Evolutionary conservation across 176 grass and related monocot genomes (phyloP), one percentile per base, ranked within the genome.

Genomic region (Hsuehochloa calcarea): DNA sequence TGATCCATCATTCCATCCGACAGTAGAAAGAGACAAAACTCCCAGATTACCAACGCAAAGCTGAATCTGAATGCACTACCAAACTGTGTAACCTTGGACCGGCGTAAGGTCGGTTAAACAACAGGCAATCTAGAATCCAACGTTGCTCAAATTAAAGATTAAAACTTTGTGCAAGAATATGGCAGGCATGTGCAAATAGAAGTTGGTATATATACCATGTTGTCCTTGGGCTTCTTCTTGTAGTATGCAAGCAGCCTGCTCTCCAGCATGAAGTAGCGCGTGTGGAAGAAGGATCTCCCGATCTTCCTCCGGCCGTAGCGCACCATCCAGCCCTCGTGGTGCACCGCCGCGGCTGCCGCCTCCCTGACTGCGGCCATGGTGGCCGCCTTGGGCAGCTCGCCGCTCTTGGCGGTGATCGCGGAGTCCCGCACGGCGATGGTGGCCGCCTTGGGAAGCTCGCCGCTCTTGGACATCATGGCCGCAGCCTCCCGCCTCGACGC

Each of bases 151-250:
- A 13, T 15, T 19, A 25, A 6, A 27, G 13, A 31, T 61, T 47
- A 7, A 15, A 38, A 27, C 16, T 27, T 58, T 38, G 15, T 29
- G 37, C 23, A 16, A 51, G 70, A 74, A 74, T 29, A 34, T 1
- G 4, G 55, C 16, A 73, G 5, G 44, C 11, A 50, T 50, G n/a
- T 45, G 39, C 2, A 15, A 46, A 29, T 1, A 19, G 37, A 10
- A 70, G 41, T 2, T 50, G 0, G 70, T 13, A 45, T 12, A 10
- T 14, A 11, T 31, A 98, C 93, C 96, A 89, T 90, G 72, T 79
- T 98, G 84, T 94, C 93, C 55, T 86, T 93, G 51, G 96, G 96
- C 62, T 98, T 90, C 88, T 87, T 98, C 88, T 98, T 98, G 90
- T 94, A 95, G 91, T 98, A 98, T 2, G 93, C 85, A 72, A 98